Evolutionary conservation across 257 asterid genomes (phyloP).

Genomic region (Solanum pennellii): DNA sequence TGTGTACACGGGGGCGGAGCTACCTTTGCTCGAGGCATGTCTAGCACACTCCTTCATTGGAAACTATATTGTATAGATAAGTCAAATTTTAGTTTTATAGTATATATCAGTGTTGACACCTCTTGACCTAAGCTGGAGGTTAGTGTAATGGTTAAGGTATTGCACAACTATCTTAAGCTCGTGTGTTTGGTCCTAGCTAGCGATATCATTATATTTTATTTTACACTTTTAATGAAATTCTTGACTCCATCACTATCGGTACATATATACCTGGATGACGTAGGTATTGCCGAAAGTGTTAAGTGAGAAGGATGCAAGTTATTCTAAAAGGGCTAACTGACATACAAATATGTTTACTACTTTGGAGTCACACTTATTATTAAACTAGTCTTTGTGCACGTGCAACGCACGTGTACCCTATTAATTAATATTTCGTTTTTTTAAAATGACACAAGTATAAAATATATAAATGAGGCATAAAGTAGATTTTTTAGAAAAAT

Average conservation of each 20-base stretch:
- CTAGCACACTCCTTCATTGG: no score
- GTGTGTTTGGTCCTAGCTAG: background rate
- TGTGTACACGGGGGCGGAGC: no score
- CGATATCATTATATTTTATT: background rate
- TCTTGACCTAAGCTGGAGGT: background rate
- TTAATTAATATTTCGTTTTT: no score
- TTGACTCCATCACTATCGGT: background rate
- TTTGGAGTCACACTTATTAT: background rate
- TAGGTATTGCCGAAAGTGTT: background rate
- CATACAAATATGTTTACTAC: background rate
- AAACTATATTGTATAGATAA: background rate
- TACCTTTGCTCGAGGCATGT: no score
- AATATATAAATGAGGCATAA: no score
- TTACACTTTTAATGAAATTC: background rate
- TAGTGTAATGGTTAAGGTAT: background rate
- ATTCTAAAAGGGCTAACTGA: background rate
- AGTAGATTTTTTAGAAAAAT: no score
- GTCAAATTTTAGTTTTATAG: background rate
- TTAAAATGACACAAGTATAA: no score
- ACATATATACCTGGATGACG: background rate
- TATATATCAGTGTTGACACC: background rate
- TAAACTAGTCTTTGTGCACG: no score
- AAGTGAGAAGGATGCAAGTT: background rate
- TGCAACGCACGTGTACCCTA: no score
- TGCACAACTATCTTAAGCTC: background rate